phyloP scores from a whole-genome alignment of 192 early-diverging fungal genomes.

The Coemansia erecta region DNA sequence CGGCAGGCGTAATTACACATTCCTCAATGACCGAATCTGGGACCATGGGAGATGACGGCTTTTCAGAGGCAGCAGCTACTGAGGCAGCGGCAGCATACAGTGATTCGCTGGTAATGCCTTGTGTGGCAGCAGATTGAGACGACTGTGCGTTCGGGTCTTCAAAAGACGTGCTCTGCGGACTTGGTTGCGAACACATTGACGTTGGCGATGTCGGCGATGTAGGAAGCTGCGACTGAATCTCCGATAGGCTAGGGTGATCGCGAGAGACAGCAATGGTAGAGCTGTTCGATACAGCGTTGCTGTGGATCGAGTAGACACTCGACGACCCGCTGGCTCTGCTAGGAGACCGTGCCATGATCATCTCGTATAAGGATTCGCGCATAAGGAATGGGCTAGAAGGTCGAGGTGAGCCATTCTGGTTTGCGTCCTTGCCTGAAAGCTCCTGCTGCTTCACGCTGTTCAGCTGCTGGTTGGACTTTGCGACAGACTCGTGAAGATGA shows the following conservation, averaged over 20 bases:
- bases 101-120: not conserved
- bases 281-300: conserved; percentile 38
- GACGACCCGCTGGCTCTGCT: conserved; percentile 26
- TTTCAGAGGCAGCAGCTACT: not conserved
- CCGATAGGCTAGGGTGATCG: conserved; percentile 12
- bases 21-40: not conserved
- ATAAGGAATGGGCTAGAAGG: conserved; percentile 40
- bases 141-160: conserved; percentile 30
- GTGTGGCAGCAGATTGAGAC: conserved; percentile 1
- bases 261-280: conserved; percentile 33
- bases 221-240: conserved; percentile 14
- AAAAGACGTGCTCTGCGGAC: conserved; percentile 48
- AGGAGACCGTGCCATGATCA: conserved; percentile 50
- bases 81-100: not conserved
- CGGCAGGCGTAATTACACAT: not conserved
- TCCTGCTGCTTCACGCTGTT: conserved; percentile 21
- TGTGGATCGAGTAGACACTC: conserved; percentile 30
- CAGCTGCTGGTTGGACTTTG: not conserved
- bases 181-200: conserved; percentile 20
- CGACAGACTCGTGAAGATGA: conserved; percentile 7
- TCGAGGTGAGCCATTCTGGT: not conserved
- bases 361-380: conserved; percentile 51
- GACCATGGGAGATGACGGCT: not conserved
- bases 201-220: conserved; percentile 33
- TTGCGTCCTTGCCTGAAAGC: conserved; percentile 9